Evolutionary conservation across 1,284 basidiomycete species (phyloP), one percentile per base, ranked within the genome.

Genomic region (Pascua guehoae): DNA sequence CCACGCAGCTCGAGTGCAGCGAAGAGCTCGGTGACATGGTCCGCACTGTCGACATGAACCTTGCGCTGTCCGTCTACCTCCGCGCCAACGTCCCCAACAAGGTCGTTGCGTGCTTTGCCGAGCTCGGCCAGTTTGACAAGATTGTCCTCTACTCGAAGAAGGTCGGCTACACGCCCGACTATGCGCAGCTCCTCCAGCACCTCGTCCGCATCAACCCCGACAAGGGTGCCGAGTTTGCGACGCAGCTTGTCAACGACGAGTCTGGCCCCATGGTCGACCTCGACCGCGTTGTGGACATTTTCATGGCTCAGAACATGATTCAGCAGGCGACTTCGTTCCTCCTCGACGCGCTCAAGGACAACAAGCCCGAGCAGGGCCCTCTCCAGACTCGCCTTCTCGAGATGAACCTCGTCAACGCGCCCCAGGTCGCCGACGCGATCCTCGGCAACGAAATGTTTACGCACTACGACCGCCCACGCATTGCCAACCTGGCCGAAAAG

Each of bases 291-390:
- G 91, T 96, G 58, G 96, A 99, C 73, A 96, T 98, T 72, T 98
- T 98, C 82, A 96, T 97, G 92, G 88, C 88, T 3, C 95, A 98
- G 76, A 98, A 98, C 81, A 93, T 98, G 91, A 94, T 98, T 61
- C 96, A 98, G 78, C 96, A 95, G 49, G 96, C 96, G 15, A 99
- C 96, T 0, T 95, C 91, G 4, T 98, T 99, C 87, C 81, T 98
- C 49, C 81, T 99, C 56, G 96, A 98, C 74, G 96, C 94, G n/a
- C 83, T 99, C 68, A 98, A 98, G 81, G 96, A 99, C 65, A 98
- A 99, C 82, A 91, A 90, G 78, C 91, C 94, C 0, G 96, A 99
- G 78, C 95, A 99, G 73, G 95, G 87, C 1, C 92, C 89, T 66
- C 81, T 99, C 12, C 96, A 99, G 79, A 99, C 96, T 1, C 88